phyloP scores from a whole-genome alignment of 805 yeast genomes.

The Isabelozyma pseudorhagii region DNA sequence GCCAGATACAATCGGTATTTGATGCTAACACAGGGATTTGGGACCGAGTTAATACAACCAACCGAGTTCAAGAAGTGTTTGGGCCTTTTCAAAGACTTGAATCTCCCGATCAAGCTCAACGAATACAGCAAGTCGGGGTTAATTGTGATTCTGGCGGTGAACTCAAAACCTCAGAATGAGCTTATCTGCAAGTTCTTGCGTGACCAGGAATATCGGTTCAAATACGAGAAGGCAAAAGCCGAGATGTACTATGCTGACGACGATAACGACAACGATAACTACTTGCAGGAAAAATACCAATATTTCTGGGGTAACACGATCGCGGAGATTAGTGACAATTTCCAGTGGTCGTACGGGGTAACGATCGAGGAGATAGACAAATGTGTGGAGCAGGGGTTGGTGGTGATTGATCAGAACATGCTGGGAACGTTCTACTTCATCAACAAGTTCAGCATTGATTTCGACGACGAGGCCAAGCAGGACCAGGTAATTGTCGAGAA shows the following conservation, averaged over 20 bases:
- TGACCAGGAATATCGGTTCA: constrained; percentile 19
- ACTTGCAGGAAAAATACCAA: constrained; percentile 12
- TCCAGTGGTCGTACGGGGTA: constrained; percentile 66
- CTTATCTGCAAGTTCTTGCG: constrained; percentile 18
- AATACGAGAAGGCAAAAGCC: constrained; percentile 18
- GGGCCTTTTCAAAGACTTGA: constrained; percentile 49
- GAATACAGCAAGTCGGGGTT: constrained; percentile 32
- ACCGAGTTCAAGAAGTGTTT: constrained; percentile 63
- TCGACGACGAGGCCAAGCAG: constrained; percentile 8
- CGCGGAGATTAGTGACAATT: constrained; percentile 43
- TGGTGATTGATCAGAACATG: constrained; percentile 67
- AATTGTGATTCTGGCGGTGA: constrained; percentile 26
- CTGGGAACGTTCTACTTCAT: constrained; percentile 63
- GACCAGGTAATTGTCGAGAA: constrained; percentile 4
- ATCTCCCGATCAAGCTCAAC: constrained; percentile 51
- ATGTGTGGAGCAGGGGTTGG: constrained; percentile 52
- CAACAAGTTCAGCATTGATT: constrained; percentile 31
- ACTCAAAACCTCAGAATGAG: constrained; percentile 23
- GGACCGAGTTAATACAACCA: constrained; percentile 67
- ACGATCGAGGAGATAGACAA: constrained; percentile 61
- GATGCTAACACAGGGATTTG: constrained; percentile 39
- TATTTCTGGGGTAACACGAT: constrained; percentile 33
- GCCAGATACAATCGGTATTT: constrained; percentile 39
- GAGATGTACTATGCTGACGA: constrained; percentile 11
- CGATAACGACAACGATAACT: constrained; percentile 10